A percentile compares a stretch with the other conserved stretches of the same genome.
These are phyloP conservation scores for Salvia sclarea DNA, from an alignment of 305 asterid genomes.

Conservation along the genomic window DNA sequence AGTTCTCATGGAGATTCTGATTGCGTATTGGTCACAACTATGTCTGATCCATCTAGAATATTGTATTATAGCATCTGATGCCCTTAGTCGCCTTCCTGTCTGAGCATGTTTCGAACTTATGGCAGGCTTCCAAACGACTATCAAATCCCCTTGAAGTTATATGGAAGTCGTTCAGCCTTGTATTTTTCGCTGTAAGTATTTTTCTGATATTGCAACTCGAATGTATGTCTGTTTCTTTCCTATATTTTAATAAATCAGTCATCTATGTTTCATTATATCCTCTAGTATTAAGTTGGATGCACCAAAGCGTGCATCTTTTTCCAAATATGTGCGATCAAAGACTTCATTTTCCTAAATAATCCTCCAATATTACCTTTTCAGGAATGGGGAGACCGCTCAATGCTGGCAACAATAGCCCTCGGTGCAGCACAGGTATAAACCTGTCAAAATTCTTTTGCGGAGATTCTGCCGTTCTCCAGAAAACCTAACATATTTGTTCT, in stretches of 20 bases:
- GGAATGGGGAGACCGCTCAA: constrained; percentile 99
- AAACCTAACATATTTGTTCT: background rate
- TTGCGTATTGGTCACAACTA: background rate
- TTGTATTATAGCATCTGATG: background rate
- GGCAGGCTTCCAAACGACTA: constrained; percentile 66
- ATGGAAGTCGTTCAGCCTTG: constrained; percentile 90
- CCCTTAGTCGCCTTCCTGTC: background rate
- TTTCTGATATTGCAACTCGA: constrained; percentile 30
- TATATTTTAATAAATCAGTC: background rate
- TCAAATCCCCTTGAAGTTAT: constrained; percentile 80
- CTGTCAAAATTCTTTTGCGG: background rate
- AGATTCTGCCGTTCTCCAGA: background rate
- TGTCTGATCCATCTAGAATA: background rate
- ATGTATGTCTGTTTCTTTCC: constrained; percentile 13
- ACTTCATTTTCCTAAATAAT: background rate
- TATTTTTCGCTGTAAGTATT: constrained; percentile 86
- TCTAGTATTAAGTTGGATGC: background rate
- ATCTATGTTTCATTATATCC: background rate
- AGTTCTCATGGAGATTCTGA: background rate
- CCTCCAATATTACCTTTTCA: constrained; percentile 15
- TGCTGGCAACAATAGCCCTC: constrained; percentile 94
- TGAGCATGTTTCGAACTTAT: background rate
- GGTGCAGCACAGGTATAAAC: constrained; percentile 89
- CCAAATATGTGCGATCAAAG: background rate
- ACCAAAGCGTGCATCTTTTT: too few relatives aligned